These are phyloP conservation scores for Colletotrichum sp. DNA, from an alignment of 2,329 filamentous ascomycete species.

Conservation along the genomic window DNA sequence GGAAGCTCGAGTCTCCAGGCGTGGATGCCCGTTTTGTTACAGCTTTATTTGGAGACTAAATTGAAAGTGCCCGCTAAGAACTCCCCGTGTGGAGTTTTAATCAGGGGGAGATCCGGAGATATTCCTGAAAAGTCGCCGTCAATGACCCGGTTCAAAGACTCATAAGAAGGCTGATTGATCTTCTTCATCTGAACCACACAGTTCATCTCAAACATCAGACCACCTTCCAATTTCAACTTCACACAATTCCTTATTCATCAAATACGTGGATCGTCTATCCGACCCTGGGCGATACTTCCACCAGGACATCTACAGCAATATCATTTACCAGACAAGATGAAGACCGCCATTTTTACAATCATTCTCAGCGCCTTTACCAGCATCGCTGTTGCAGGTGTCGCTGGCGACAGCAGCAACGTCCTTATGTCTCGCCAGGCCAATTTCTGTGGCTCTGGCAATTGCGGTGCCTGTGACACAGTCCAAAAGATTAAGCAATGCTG, in stretches of 20 bases:
- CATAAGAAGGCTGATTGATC: neutral
- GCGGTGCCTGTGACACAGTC: neutral
- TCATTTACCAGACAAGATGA: neutral
- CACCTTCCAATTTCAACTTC: neutral
- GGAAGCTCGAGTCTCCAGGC: accelerated
- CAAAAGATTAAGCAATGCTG: neutral
- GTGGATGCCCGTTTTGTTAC: neutral
- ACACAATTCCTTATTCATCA: neutral
- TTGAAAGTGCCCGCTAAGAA: neutral
- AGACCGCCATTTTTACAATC: accelerated
- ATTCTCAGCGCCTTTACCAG: neutral
- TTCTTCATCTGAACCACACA: accelerated
- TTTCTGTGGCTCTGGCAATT: neutral
- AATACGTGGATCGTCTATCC: accelerated
- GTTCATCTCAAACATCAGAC: neutral
- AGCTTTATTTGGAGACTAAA: neutral
- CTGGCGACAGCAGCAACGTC: neutral
- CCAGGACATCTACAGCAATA: neutral
- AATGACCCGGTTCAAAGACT: accelerated
- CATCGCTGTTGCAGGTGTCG: neutral
- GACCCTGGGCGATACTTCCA: accelerated
- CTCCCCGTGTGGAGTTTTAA: neutral
- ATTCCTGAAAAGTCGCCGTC: neutral
- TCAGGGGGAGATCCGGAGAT: neutral
- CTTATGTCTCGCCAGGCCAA: neutral